Base-by-base conservation (phyloP, 2,329 filamentous ascomycete species). In the Esteya vermicola region DNA sequence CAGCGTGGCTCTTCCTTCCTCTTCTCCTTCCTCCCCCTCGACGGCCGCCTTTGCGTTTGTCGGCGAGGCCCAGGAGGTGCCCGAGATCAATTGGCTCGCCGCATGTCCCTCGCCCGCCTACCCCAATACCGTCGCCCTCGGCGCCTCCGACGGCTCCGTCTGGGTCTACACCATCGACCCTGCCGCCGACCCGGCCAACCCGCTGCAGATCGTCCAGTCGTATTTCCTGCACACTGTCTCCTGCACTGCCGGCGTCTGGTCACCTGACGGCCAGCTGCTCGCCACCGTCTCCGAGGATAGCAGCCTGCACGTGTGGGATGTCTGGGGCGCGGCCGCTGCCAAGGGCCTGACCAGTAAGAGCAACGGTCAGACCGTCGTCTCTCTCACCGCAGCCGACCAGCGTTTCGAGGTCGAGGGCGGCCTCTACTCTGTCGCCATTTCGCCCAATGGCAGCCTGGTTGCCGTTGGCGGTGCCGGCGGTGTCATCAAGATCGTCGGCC, bases 331-430 rank as follows among this genome's bases (percentile, higher is more conserved):
- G 19, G 84, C 83, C 1, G 78, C 80, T 4, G 79, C 65, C 33
- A 62, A 63, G 49, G 63, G 62, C 25, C 54, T 74, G 9, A 57
- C 60, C 2, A 21, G 21, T 13, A 22, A 16, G 36, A 27, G 35
- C 36, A 31, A 31, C 13, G 62, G 70, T 33, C 64, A 67, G 60
- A 72, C 84, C 0, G 77, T 88, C 12, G 75, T 96, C 7, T 78
- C 76, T 1, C 67, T 95, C 34, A 94, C 83, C 2, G 72, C 70
- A 0, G 69, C 75, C 13, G 91, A 98, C 60, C 84, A 93, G 64
- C 78, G 91, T 35, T 98, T 98, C 63, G 78, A 75, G 25, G 82
- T 96, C 37, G 84, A 94, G 43, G 91, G 89, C 20, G 91, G 91
- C 1, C 67, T 98, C 2, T 96, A 86, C 70, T 85, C 81, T 30